phyloP scores from a whole-genome alignment of 2,329 filamentous ascomycete species.

The Fusarium sp. region DNA sequence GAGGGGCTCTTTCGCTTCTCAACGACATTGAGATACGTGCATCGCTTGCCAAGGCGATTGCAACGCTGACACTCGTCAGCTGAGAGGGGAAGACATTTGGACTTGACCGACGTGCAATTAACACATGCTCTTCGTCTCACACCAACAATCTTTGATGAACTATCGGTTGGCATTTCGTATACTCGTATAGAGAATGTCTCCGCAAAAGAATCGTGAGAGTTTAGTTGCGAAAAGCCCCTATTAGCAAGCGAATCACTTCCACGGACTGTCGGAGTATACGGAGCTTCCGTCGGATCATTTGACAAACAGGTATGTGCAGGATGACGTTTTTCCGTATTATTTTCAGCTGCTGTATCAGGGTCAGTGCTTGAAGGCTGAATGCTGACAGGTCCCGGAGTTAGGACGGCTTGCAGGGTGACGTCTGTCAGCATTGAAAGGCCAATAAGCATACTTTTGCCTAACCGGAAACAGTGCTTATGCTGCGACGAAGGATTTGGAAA shows the following conservation, averaged over 20 bases:
- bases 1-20: conserved; percentile 20
- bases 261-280: not conserved
- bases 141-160: not conserved
- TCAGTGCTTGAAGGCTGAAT: not conserved
- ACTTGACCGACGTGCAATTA: conserved; percentile 27
- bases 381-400: not conserved
- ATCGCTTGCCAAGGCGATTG: conserved; percentile 19
- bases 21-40: conserved; percentile 15
- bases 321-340: conserved; percentile 7
- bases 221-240: not conserved
- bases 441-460: not conserved
- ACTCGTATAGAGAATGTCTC: not conserved
- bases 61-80: conserved; percentile 28
- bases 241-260: not conserved
- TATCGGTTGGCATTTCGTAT: not conserved
- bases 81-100: conserved; percentile 26
- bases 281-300: conserved; percentile 8
- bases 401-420: not conserved
- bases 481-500: not conserved
- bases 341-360: not conserved
- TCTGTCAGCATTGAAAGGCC: not conserved
- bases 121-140: conserved; percentile 27
- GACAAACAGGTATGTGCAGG: not conserved
- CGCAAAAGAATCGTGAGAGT: not conserved
- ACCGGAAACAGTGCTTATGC: too few relatives aligned